Percentiles rank a stretch among this genome's conserved stretches.
Conservation (phyloP, 2,329 filamentous ascomycete genomes). For the Septoria linicola region DNA sequence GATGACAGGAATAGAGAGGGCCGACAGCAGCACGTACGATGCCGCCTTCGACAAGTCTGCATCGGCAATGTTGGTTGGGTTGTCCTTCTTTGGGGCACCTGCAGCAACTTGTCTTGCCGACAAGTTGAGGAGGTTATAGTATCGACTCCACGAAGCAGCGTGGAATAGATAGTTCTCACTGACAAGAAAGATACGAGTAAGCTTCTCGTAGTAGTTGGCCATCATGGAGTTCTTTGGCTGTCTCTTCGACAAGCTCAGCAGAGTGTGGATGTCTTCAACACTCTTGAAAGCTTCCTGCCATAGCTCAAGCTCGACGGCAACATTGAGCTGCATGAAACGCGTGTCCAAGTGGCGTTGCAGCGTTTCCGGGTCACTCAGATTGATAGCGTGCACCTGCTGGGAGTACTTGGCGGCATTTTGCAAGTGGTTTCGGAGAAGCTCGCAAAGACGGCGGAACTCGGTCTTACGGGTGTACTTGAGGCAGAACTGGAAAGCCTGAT, state of each 20-base stretch:
- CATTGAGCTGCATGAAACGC: slow-evolving; percentile 96
- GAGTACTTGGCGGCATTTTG: slow-evolving; percentile 99
- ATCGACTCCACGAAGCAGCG: slow-evolving; percentile 93
- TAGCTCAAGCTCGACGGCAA: slow-evolving; percentile 93
- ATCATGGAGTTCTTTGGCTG: slow-evolving; percentile 99
- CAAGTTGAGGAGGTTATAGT: slow-evolving; percentile 93
- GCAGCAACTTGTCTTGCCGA: slow-evolving; percentile 79
- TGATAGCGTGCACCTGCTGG: slow-evolving; percentile 98
- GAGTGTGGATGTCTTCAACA: slow-evolving; percentile 97
- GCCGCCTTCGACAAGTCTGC: slow-evolving; percentile 90
- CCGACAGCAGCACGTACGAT: slow-evolving; percentile 91
- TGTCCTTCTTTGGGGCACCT: slow-evolving; percentile 89
- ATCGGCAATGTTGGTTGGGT: slow-evolving; percentile 77
- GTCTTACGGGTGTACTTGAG: slow-evolving; percentile 98
- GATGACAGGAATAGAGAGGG: slow-evolving; percentile 97
- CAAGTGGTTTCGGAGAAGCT: slow-evolving; percentile 96
- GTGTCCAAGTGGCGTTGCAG: slow-evolving; percentile 96
- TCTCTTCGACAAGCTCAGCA: slow-evolving; percentile 95
- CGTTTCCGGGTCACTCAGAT: slow-evolving; percentile 94
- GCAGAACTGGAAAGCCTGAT: slow-evolving; percentile 98
- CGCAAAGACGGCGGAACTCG: slow-evolving; percentile 96
- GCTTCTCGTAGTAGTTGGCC: slow-evolving; percentile 99
- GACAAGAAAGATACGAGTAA: slow-evolving; percentile 96
- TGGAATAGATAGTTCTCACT: slow-evolving; percentile 99
- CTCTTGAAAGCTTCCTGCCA: slow-evolving; percentile 99